Conservation (phyloP, 2,329 filamentous ascomycete species). For the Seiridium cupressi region DNA sequence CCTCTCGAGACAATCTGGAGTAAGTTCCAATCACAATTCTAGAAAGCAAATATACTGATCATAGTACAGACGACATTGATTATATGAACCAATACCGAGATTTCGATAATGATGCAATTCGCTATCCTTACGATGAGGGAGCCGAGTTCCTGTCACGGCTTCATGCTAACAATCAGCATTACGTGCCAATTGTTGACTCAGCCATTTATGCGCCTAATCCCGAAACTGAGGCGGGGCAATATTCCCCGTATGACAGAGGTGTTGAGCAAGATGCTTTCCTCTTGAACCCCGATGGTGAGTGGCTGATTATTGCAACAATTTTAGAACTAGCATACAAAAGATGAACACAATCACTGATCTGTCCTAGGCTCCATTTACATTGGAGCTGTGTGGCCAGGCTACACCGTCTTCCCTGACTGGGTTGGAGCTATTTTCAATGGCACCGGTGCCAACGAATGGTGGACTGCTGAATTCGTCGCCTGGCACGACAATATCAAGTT, state of each 20-base stretch:
- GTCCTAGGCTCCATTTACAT: conserved; percentile 41
- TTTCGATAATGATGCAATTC: conserved; percentile 59
- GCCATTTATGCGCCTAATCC: conserved; percentile 70
- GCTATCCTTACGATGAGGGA: conserved; percentile 58
- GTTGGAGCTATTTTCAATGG: conserved; percentile 58
- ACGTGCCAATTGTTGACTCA: conserved; percentile 73
- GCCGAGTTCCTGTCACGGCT: conserved; percentile 59
- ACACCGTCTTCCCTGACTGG: conserved; percentile 73
- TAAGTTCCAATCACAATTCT: conserved; percentile 31
- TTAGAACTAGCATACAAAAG: neutral
- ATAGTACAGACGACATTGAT: conserved; percentile 61
- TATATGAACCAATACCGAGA: conserved; percentile 64
- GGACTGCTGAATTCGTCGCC: conserved; percentile 58
- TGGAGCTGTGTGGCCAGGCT: conserved; percentile 73
- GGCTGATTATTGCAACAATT: neutral
- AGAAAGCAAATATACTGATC: conserved; percentile 38
- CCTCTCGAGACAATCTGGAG: conserved; percentile 73
- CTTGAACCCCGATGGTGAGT: conserved; percentile 52
- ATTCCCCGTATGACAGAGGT: conserved; percentile 61
- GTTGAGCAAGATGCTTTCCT: conserved; percentile 51
- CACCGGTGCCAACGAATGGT: conserved; percentile 64
- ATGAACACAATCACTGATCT: neutral
- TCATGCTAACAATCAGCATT: conserved; percentile 64
- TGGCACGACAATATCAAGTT: conserved; percentile 54
- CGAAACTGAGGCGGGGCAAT: conserved; percentile 64